Percentiles rank a stretch among this genome's conserved stretches.
Evolutionary conservation across 1,284 basidiomycete genomes (phyloP).

Genomic region (Fomitopsis pinicola): DNA sequence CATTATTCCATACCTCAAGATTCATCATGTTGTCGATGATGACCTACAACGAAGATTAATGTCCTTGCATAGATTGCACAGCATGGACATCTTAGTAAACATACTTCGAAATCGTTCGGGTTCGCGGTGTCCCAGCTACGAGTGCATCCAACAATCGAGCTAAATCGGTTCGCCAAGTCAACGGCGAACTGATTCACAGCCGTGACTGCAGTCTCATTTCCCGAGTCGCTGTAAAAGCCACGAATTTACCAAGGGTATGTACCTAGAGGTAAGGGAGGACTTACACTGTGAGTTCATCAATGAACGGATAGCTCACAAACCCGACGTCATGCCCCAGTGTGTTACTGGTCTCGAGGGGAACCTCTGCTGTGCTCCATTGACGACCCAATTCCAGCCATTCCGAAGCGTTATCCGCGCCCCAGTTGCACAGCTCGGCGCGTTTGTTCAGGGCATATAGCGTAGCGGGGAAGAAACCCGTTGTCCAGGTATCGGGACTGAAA

Average conservation of each 20-base stretch:
- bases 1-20: slow-evolving; percentile 38
- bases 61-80: not conserved
- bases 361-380: slow-evolving; percentile 43
- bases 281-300: slow-evolving; percentile 32
- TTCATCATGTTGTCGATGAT: slow-evolving; percentile 82
- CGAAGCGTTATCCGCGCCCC: slow-evolving; percentile 22
- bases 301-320: slow-evolving; percentile 64
- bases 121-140: slow-evolving; percentile 53
- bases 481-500: slow-evolving; percentile 57
- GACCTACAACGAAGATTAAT: slow-evolving; percentile 34
- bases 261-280: slow-evolving; percentile 8
- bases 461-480: slow-evolving; percentile 64
- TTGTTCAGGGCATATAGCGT: slow-evolving; percentile 55
- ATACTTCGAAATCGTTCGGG: slow-evolving; percentile 50
- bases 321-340: slow-evolving; percentile 63
- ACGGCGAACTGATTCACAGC: slow-evolving; percentile 36
- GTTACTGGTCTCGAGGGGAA: slow-evolving; percentile 42
- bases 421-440: slow-evolving; percentile 44
- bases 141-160: slow-evolving; percentile 40
- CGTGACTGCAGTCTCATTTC: slow-evolving; percentile 32
- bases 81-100: not conserved
- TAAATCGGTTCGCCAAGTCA: slow-evolving; percentile 36
- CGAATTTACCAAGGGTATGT: not conserved
- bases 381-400: slow-evolving; percentile 50
- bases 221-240: slow-evolving; percentile 26